Conservation (phyloP, 2,329 filamentous ascomycete genomes). For the Fusarium anthophilum region DNA sequence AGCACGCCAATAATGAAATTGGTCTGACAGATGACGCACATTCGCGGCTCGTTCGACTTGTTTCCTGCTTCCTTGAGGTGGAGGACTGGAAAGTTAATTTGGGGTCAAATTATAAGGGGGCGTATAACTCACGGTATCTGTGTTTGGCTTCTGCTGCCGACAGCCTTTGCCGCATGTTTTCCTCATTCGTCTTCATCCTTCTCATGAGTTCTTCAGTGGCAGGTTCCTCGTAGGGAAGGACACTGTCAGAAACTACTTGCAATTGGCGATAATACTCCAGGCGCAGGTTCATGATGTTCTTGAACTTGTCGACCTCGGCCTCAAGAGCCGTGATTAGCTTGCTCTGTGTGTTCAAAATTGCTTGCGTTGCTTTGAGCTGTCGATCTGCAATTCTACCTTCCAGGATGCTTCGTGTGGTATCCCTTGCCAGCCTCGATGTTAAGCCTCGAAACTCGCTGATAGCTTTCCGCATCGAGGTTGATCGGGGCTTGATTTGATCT, state of each 20-base stretch:
- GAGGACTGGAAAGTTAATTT: constrained; percentile 52
- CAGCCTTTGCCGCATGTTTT: constrained; percentile 65
- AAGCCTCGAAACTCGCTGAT: constrained; percentile 76
- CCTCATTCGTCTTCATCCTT: constrained; percentile 44
- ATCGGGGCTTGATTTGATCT: constrained; percentile 58
- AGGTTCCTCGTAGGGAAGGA: constrained; percentile 76
- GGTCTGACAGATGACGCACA: constrained; percentile 88
- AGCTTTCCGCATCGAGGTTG: constrained; percentile 75
- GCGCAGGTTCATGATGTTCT: constrained; percentile 81
- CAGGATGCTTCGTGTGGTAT: constrained; percentile 63
- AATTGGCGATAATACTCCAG: constrained; percentile 91
- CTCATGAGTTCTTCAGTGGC: constrained; percentile 60
- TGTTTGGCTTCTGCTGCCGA: constrained; percentile 75
- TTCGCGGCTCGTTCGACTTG: constrained; percentile 70
- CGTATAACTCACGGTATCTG: constrained; percentile 68
- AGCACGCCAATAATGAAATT: constrained; percentile 80
- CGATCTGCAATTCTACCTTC: constrained; percentile 73
- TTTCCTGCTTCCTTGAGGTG: constrained; percentile 67
- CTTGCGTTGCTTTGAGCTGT: constrained; percentile 70
- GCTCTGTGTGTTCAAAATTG: constrained; percentile 59
- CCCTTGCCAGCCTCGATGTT: constrained; percentile 61
- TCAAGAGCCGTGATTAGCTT: constrained; percentile 63
- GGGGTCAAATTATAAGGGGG: not conserved
- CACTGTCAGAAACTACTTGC: constrained; percentile 89
- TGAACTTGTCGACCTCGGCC: constrained; percentile 80